Evolutionary conservation across 163 green algal genomes (phyloP).

Genomic region (Volvox carteri): DNA sequence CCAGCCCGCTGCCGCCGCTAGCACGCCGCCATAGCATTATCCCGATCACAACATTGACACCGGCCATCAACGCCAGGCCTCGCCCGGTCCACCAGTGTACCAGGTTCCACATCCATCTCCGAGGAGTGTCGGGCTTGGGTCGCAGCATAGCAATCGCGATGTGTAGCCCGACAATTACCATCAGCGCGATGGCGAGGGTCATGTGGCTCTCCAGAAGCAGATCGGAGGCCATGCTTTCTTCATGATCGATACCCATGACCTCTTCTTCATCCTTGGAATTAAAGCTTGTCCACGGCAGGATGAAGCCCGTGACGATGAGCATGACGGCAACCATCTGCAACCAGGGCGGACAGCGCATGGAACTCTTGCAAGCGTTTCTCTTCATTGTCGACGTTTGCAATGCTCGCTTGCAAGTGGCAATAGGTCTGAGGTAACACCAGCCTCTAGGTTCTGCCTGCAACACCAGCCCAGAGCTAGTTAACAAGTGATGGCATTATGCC

Average conservation of each 20-base stretch:
- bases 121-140: conserved; percentile 46
- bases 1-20: conserved; percentile 11
- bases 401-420: no score
- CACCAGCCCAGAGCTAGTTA: no score
- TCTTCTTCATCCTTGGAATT: background rate
- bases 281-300: conserved; percentile 41
- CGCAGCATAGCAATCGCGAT: conserved; percentile 9
- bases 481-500: no score
- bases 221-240: background rate
- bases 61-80: conserved; percentile 4
- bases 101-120: conserved; percentile 34
- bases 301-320: conserved; percentile 27
- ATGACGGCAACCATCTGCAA: background rate
- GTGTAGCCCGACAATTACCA: conserved; percentile 9
- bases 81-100: conserved; percentile 54
- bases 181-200: conserved; percentile 26
- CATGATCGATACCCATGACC: background rate
- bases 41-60: conserved; percentile 48
- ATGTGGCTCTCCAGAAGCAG: conserved; percentile 12
- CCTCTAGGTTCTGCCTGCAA: no score
- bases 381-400: no score
- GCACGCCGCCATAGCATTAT: conserved; percentile 38
- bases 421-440: no score
- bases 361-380: no score
- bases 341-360: background rate